These are phyloP conservation scores for Plasmodium inui DNA, from an alignment of 169 alveolate species.

Conservation along the genomic window DNA sequence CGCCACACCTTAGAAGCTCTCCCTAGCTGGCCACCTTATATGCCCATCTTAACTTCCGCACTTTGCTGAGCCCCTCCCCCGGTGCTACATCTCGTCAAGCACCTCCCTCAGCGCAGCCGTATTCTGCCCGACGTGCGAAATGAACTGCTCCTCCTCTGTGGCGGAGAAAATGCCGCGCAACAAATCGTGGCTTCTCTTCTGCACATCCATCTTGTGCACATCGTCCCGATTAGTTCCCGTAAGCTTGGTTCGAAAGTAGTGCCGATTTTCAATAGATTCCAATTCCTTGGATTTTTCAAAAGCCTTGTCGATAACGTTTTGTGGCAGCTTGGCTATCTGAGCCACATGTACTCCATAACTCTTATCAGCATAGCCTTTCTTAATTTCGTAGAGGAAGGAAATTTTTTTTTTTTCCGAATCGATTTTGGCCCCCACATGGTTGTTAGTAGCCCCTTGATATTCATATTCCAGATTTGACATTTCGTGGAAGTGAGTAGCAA, in stretches of 20 bases:
- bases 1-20: background rate
- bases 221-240: conserved; percentile 9
- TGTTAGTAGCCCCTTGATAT: conserved; percentile 88
- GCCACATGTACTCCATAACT: conserved; percentile 97
- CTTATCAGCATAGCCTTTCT: conserved; percentile 92
- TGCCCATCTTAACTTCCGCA: background rate
- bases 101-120: background rate
- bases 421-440: conserved; percentile 86
- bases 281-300: conserved; percentile 74
- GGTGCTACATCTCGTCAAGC: conserved; percentile 1
- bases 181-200: background rate
- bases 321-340: conserved; percentile 93
- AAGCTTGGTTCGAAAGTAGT: conserved; percentile 51
- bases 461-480: conserved; percentile 91
- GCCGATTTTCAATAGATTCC: conserved; percentile 71
- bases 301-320: conserved; percentile 78
- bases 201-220: background rate
- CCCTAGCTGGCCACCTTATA: too few species aligned
- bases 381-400: conserved; percentile 90
- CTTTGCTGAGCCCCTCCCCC: background rate
- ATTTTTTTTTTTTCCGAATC: conserved; percentile 78
- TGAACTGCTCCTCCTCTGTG: conserved; percentile 8
- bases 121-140: background rate
- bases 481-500: conserved; percentile 99
- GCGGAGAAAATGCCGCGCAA: conserved; percentile 10